Conservation (phyloP, 257 asterid species). For the Solanum neorickii region DNA sequence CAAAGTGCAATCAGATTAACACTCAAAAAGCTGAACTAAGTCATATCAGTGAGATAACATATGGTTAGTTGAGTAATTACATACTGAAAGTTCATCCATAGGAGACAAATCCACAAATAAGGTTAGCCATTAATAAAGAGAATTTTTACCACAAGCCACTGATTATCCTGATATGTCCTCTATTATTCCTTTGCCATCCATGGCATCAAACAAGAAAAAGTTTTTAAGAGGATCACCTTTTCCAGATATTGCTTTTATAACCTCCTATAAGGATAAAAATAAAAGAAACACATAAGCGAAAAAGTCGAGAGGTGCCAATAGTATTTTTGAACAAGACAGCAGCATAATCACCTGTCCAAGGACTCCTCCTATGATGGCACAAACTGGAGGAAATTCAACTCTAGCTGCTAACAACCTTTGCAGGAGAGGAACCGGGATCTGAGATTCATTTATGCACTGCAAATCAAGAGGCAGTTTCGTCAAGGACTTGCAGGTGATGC, state of each 20-base stretch:
- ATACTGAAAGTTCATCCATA: background rate
- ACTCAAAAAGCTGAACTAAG: background rate
- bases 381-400: conserved; percentile 78
- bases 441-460: conserved; percentile 64
- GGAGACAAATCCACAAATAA: background rate
- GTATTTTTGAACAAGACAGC: background rate
- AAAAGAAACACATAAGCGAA: background rate
- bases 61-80: background rate
- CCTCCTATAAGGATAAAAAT: conserved; percentile 45
- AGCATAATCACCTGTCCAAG: conserved; percentile 72
- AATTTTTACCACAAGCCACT: background rate
- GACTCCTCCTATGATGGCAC: conserved; percentile 85
- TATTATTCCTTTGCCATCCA: conserved; percentile 81
- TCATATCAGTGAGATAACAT: background rate
- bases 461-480: background rate
- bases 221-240: conserved; percentile 90
- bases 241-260: conserved; percentile 88
- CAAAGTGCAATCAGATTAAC: background rate
- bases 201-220: conserved; percentile 73
- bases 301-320: background rate
- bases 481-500: conserved; percentile 1
- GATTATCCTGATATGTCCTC: conserved; percentile 44
- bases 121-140: background rate
- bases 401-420: conserved; percentile 59
- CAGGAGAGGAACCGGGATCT: conserved; percentile 63